These are phyloP conservation scores for Barnettozyma botsteinii DNA, from an alignment of 805 yeast species.

Conservation along the genomic window DNA sequence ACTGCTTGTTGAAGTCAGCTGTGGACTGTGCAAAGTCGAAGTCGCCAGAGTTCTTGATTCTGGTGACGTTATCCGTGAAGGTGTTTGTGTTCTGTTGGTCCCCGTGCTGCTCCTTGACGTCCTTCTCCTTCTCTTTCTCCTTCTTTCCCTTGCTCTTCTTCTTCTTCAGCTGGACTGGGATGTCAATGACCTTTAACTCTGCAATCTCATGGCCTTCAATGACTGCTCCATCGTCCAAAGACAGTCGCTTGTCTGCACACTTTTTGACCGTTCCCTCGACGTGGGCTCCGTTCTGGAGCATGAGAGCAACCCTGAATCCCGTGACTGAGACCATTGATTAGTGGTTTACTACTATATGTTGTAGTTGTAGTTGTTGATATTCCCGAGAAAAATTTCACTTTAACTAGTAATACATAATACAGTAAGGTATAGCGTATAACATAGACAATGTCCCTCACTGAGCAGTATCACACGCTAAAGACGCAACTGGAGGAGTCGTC, in stretches of 20 bases:
- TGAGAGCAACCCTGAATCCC: conserved; percentile 42
- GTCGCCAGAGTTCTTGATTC: conserved; percentile 49
- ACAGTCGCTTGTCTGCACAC: conserved; percentile 34
- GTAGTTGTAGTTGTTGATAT: background rate
- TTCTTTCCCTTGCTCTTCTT: conserved; percentile 17
- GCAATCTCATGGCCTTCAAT: conserved; percentile 37
- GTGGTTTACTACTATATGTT: background rate
- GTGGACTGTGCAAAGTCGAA: conserved; percentile 84
- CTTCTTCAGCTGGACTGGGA: conserved; percentile 35
- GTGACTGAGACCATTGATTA: conserved; percentile 37
- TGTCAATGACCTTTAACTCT: conserved; percentile 50
- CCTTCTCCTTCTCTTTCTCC: conserved; percentile 9
- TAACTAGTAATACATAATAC: no score
- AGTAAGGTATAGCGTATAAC: no score
- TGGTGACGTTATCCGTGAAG: conserved; percentile 46
- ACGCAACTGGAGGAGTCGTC: background rate
- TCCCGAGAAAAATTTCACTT: no score
- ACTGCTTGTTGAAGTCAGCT: conserved; percentile 72
- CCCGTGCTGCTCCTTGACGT: conserved; percentile 8
- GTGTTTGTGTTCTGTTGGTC: conserved; percentile 24
- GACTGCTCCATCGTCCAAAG: conserved; percentile 33
- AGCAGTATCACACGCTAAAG: background rate
- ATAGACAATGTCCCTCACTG: no score
- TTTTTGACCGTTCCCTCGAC: conserved; percentile 38
- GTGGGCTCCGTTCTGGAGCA: conserved; percentile 32